Evolutionary conservation across 2,329 filamentous ascomycete species (phyloP), one percentile per base, ranked within the genome.

Genomic region (Talaromyces sp.): DNA sequence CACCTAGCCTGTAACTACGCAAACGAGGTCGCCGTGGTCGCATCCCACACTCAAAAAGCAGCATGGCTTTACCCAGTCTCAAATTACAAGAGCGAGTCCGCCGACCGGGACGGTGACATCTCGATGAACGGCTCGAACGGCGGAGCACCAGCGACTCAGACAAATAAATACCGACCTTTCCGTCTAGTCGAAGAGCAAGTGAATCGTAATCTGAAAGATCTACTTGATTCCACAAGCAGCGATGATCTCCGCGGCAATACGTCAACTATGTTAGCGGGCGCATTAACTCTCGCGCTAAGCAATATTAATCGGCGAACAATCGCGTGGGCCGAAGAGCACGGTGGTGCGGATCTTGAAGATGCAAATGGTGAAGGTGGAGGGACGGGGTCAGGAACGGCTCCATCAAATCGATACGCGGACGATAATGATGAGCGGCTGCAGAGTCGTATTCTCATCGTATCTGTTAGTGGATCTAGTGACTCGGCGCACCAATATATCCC

Each of bases 91-190:
- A 39, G 49, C 45, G 52, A 37, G 51, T 47, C 50, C 44, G 22
- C 54, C 22, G 66, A 68, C 44, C 41, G 17, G 8, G 78, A 80
- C 49, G 79, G 77, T 41, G 86, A 88, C 66, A 72, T 83, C 51
- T 72, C 81, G 56, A 88, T 89, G 86, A 75, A 71, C 14, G 77
- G 82, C 49, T 71, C 55, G 47, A 48, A 43, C 22, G 57, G 65
- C 47, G 53, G 77, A 49, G 66, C 61, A 60, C 35, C 56, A 22
- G 57, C 65, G 36, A 56, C 66, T 24, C 71, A 78, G 65, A 87
- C 89, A 43, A 97, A 96, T 79, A 97, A 97, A 75, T 97, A 94
- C 75, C 89, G 91, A 0, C 90, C 91, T 43, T 97, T 97, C 71
- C 86, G 90, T 17, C 82, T 91, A 54, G 87, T 99, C 63, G 93